Percentiles rank a stretch among this genome's conserved stretches.
These are phyloP conservation scores for Cytospora chrysosperma DNA, from an alignment of 2,329 filamentous ascomycete species.

Conservation along the genomic window DNA sequence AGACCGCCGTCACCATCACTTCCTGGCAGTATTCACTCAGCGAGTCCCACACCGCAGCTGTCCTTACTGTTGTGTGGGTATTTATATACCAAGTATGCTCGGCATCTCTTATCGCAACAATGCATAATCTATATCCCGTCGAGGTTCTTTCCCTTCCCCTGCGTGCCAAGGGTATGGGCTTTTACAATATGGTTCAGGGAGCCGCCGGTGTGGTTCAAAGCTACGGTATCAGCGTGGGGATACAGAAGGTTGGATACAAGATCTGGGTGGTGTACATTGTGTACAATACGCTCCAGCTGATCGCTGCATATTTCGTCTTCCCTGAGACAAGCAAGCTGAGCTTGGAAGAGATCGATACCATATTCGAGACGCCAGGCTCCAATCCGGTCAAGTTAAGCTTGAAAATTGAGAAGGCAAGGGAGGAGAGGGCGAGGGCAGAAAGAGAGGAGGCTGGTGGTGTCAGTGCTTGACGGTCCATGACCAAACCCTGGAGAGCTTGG, in stretches of 20 bases:
- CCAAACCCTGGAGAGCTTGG: no score
- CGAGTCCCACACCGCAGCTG: conserved; percentile 35
- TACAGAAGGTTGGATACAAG: conserved; percentile 47
- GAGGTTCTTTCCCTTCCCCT: conserved; percentile 44
- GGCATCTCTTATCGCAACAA: conserved; percentile 45
- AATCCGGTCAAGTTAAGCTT: conserved; percentile 25
- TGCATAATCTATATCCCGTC: conserved; percentile 48
- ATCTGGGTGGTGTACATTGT: conserved; percentile 51
- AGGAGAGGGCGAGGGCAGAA: conserved; percentile 20
- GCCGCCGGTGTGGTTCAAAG: conserved; percentile 42
- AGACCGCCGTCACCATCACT: conserved; percentile 46
- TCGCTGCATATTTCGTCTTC: conserved; percentile 49
- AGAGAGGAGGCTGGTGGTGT: conserved; percentile 1
- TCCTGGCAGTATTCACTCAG: conserved; percentile 43
- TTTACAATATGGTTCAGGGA: conserved; percentile 45
- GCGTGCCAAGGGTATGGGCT: conserved; percentile 45
- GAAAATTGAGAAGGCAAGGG: conserved; percentile 26
- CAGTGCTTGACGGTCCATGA: not conserved
- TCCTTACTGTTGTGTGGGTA: conserved; percentile 46
- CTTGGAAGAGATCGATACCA: conserved; percentile 57
- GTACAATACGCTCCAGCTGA: conserved; percentile 48
- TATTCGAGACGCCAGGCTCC: conserved; percentile 43
- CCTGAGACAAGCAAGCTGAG: conserved; percentile 50
- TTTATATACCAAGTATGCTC: conserved; percentile 49
- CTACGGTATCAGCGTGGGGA: conserved; percentile 48